Evolutionary conservation across 164 flowering plant genomes (phyloP), one percentile per base, ranked within the genome.

Genomic region (Annona cherimola): DNA sequence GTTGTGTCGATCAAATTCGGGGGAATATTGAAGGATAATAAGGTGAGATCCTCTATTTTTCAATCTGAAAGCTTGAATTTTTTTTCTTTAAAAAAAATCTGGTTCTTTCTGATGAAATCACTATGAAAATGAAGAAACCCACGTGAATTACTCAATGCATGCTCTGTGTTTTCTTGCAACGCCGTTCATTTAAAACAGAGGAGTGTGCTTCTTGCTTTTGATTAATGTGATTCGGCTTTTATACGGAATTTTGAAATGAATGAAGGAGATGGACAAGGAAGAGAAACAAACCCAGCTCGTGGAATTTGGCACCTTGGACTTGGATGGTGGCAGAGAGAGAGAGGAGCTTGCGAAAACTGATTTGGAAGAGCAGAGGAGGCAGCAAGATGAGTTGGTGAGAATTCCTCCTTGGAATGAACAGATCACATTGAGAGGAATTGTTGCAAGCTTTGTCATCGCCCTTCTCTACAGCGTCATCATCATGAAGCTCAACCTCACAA

Each of bases 401-500:
- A 66, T 77, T 9, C 85, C 82, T 5, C 94, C 95, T 74, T 94
- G 99, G 99, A 81, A 75, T 19, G 80, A 83, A 72, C 99, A 91
- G 79, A 85, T 94, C 16, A 92, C 97, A 2, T 42, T 87, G 1
- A 66, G 99, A 43, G 99, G 93, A 46, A 42, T 94, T 0, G 1
- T 94, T 1, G 92, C 89, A 4, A 94, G 99, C 78, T 57, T 86
- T 0, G 5, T 88, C 26, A 87, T 94, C 12, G 99, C 97, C 5
- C 68, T 69, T 60, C 72, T 90, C 3, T 94, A 84, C 82, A 90
- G 97, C 73, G 76, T 94, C 40, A 91, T 94, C 75, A 87, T 79
- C 4, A 90, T 88, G 95, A 94, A 91, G 82, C 87, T 94, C 5
- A 89, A 87, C 73, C 94, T 94, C 59, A 86, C 97, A 43, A 91